A percentile compares a stretch with the other conserved stretches of the same genome.
These are phyloP conservation scores for Didymosphaeria variabile DNA, from an alignment of 2,329 filamentous ascomycete genomes.

Conservation along the genomic window DNA sequence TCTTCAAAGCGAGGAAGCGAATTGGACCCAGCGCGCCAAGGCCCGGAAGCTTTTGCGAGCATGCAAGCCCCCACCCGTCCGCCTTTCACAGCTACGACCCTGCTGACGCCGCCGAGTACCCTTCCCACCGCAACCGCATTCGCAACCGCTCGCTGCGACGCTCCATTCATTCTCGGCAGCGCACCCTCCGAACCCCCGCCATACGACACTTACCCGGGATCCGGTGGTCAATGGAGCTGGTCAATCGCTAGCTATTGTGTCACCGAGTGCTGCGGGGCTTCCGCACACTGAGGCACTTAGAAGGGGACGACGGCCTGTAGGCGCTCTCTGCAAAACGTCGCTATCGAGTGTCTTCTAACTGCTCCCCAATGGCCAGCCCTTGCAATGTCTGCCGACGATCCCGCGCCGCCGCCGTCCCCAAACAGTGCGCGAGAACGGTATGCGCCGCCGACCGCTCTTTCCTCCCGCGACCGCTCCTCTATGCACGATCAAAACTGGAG, in stretches of 20 bases:
- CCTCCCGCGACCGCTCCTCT: conserved; percentile 34
- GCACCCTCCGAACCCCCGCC: background rate
- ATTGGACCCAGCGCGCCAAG: conserved; percentile 25
- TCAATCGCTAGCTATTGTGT: conserved; percentile 53
- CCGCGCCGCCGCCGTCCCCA: conserved; percentile 49
- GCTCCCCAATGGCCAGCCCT: conserved; percentile 34
- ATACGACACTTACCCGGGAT: conserved; percentile 20
- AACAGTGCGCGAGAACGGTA: conserved; percentile 41
- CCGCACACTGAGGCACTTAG: conserved; percentile 52
- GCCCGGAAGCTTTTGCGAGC: conserved; percentile 23
- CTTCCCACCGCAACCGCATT: background rate
- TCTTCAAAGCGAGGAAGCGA: conserved; percentile 26
- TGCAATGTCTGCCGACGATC: conserved; percentile 48
- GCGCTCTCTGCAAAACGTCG: conserved; percentile 18
- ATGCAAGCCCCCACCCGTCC: conserved; percentile 21
- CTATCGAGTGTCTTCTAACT: conserved; percentile 30
- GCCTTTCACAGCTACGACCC: conserved; percentile 13
- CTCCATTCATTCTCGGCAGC: conserved; percentile 2
- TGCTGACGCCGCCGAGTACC: conserved; percentile 11
- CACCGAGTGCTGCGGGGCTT: conserved; percentile 54
- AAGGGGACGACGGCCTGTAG: conserved; percentile 52
- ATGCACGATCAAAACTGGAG: conserved; percentile 29
- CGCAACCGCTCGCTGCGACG: background rate
- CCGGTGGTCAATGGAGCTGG: conserved; percentile 51
- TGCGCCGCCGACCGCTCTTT: conserved; percentile 39